These are phyloP conservation scores for Trametes polyzona DNA, from an alignment of 1,284 basidiomycete species.

Conservation along the genomic window DNA sequence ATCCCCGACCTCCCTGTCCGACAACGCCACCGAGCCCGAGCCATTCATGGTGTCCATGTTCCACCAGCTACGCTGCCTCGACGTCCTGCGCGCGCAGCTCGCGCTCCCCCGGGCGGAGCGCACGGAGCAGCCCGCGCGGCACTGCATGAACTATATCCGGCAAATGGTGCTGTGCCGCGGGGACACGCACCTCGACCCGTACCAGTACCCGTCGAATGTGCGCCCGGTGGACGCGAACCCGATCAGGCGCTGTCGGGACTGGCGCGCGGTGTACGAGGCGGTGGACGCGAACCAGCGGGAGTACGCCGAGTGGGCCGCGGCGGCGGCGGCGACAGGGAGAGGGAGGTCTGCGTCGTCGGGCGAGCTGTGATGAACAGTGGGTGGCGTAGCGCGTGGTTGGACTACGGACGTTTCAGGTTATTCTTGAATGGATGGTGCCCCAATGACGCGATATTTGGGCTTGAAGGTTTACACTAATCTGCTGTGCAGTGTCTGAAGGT, in stretches of 20 bases:
- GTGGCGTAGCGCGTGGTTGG: no score
- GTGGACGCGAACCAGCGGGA: constrained; percentile 17
- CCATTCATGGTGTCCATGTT: constrained; percentile 28
- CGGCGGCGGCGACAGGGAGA: no score
- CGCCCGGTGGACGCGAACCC: constrained; percentile 8
- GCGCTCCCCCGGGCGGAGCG: constrained; percentile 17
- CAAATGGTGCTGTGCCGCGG: constrained; percentile 23
- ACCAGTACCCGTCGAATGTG: constrained; percentile 12
- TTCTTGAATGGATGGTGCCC: no score
- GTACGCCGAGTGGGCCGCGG: not conserved
- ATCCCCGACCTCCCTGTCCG: no score
- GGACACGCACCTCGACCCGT: constrained; percentile 17
- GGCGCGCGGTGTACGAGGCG: constrained; percentile 22
- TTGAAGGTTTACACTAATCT: no score
- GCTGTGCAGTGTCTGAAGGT: no score
- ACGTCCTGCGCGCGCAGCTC: constrained; percentile 27
- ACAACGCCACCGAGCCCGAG: constrained; percentile 20
- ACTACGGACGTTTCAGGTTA: no score
- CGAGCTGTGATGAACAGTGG: no score
- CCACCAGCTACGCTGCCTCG: constrained; percentile 31
- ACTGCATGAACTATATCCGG: constrained; percentile 30
- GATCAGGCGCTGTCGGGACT: constrained; percentile 20
- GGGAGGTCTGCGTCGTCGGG: no score
- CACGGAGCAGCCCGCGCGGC: constrained; percentile 21
- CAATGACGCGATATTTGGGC: no score